Evolutionary conservation across 2,329 filamentous ascomycete genomes (phyloP).

Genomic region (Metarhizium anisopliae): DNA sequence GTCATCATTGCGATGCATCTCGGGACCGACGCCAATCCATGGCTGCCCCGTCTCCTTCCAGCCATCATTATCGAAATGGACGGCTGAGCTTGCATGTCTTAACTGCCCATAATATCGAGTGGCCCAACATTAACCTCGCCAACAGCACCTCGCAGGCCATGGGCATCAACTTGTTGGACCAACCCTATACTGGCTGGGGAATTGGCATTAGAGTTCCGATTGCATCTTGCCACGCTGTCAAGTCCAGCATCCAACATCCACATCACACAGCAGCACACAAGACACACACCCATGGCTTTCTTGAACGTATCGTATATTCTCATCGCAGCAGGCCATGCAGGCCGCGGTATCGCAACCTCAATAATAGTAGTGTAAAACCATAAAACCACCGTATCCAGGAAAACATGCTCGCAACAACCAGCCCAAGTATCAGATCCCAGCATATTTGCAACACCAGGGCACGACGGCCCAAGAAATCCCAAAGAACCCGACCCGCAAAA

Average conservation of each 20-base stretch:
- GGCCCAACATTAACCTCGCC: too few relatives aligned
- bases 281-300: not conserved
- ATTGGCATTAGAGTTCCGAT: too few relatives aligned
- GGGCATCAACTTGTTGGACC: too few relatives aligned
- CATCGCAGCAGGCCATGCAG: conserved; percentile 20
- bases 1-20: conserved; percentile 10
- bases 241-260: too few relatives aligned
- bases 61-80: too few relatives aligned
- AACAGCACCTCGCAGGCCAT: too few relatives aligned
- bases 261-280: not conserved
- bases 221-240: too few relatives aligned
- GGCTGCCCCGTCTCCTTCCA: too few relatives aligned
- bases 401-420: conserved; percentile 20
- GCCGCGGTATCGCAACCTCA: conserved; percentile 22
- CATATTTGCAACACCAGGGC: conserved; percentile 26
- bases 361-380: conserved; percentile 12
- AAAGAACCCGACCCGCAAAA: conserved; percentile 20
- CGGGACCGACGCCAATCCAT: not conserved
- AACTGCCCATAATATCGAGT: too few relatives aligned
- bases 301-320: conserved; percentile 30
- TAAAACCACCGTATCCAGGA: conserved; percentile 21
- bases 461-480: conserved; percentile 22
- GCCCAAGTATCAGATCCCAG: conserved; percentile 17
- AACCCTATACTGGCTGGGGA: too few relatives aligned
- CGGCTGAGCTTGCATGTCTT: too few relatives aligned